These are phyloP conservation scores for Colletotrichum liriopes DNA, from an alignment of 2,329 filamentous ascomycete genomes.

Conservation along the genomic window DNA sequence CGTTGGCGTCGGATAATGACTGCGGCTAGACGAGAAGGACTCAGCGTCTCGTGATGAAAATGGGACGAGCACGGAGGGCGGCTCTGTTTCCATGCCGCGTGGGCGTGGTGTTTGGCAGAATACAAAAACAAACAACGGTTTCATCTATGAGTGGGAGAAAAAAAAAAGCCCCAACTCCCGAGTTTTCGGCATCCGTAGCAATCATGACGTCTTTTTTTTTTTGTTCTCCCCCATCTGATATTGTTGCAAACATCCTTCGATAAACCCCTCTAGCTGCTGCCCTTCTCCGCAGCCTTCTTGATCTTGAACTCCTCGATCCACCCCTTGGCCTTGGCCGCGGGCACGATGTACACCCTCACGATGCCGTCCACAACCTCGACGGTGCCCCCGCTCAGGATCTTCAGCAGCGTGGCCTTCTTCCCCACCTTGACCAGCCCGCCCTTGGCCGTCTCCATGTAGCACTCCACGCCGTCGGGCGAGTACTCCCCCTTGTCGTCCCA, in stretches of 20 bases:
- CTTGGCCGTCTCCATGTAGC: conserved; percentile 86
- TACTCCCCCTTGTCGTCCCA: conserved; percentile 86
- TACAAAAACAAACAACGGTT: conserved; percentile 7
- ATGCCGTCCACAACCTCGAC: conserved; percentile 91
- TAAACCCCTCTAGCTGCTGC: conserved; percentile 29
- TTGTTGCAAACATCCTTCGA: background rate
- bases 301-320: conserved; percentile 91
- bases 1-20: conserved; percentile 3
- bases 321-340: conserved; percentile 75
- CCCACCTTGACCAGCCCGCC: conserved; percentile 92
- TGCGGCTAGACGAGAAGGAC: conserved; percentile 20
- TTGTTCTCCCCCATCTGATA: too few relatives aligned
- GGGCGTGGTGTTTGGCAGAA: conserved; percentile 11
- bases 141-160: background rate
- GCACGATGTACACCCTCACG: conserved; percentile 86
- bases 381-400: conserved; percentile 81
- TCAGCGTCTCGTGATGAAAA: conserved; percentile 11
- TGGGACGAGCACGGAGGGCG: background rate
- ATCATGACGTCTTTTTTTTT: conserved; percentile 8
- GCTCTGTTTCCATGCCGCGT: background rate
- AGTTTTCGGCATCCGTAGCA: conserved; percentile 19
- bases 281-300: conserved; percentile 71
- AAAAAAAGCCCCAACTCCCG: conserved; percentile 2
- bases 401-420: conserved; percentile 84
- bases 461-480: conserved; percentile 78